These are phyloP conservation scores for Carallia pectinifolia DNA, from an alignment of 345 rosid species.

Conservation along the genomic window DNA sequence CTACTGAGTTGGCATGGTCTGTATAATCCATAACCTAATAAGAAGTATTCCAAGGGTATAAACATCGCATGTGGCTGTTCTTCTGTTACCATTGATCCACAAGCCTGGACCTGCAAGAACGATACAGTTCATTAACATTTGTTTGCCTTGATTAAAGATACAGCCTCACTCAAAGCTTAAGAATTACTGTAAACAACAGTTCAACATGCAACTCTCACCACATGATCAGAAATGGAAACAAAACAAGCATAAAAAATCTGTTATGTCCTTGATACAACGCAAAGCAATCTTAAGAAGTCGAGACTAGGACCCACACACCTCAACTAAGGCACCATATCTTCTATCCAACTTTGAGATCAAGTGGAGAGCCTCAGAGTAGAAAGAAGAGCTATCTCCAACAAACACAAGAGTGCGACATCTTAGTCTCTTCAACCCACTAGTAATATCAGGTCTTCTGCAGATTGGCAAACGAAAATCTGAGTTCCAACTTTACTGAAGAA, in stretches of 20 bases:
- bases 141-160: no score
- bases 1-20: constrained; percentile 60
- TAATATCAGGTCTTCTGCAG: constrained; percentile 82
- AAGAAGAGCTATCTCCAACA: constrained; percentile 83
- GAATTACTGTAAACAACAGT: no score
- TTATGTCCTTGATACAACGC: background rate
- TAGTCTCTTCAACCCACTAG: constrained; percentile 68
- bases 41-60: constrained; percentile 87
- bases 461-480: constrained; percentile 1
- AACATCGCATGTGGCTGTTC: constrained; percentile 98
- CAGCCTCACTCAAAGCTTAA: no score
- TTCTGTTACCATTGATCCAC: constrained; percentile 94
- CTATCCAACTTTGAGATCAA: constrained; percentile 83
- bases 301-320: constrained; percentile 40
- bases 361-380: constrained; percentile 78
- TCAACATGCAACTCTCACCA: no score
- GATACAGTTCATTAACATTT: background rate
- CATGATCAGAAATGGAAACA: no score
- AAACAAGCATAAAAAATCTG: background rate
- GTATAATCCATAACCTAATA: constrained; percentile 78
- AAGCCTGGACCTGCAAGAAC: constrained; percentile 72
- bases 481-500: background rate
- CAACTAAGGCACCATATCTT: constrained; percentile 84
- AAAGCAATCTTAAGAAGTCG: background rate
- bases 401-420: constrained; percentile 80